A percentile compares a stretch with the other conserved stretches of the same genome.
phyloP scores from a whole-genome alignment of 495 filamentous ascomycete genomes.

The Xylaria bambusicola region DNA sequence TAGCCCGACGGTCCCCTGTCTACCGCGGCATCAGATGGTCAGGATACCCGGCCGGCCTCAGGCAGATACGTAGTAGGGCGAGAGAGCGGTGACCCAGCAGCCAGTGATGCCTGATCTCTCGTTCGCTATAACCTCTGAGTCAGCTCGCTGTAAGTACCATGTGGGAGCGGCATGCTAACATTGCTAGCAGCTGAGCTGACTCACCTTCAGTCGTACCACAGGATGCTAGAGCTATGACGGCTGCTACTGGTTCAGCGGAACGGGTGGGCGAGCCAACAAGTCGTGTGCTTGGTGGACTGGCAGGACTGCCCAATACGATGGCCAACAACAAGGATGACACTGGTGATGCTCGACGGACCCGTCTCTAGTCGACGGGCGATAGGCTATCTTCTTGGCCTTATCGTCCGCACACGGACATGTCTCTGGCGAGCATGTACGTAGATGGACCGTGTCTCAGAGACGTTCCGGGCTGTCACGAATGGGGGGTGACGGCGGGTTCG shows the following conservation, averaged over 20 bases:
- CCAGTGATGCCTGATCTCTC: constrained; percentile 23
- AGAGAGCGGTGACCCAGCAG: constrained; percentile 22
- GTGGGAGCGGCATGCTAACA: constrained; percentile 19
- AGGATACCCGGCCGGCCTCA: constrained; percentile 17
- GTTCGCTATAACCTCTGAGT: constrained; percentile 31
- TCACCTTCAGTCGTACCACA: constrained; percentile 24
- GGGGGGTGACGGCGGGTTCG: constrained; percentile 6
- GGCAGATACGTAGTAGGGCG: neutral
- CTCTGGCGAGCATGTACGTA: neutral
- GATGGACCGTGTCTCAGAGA: constrained; percentile 16
- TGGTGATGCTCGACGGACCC: neutral
- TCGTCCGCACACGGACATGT: constrained; percentile 7
- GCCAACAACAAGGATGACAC: too few relatives aligned
- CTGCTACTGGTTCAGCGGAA: constrained; percentile 14
- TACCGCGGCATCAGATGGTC: constrained; percentile 17
- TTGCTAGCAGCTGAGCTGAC: constrained; percentile 28
- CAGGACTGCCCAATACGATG: neutral
- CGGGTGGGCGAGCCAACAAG: constrained; percentile 5
- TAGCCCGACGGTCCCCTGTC: constrained; percentile 14
- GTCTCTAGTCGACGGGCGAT: constrained; percentile 1
- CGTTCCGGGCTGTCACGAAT: constrained; percentile 12
- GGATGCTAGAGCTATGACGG: constrained; percentile 22
- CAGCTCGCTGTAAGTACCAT: constrained; percentile 21
- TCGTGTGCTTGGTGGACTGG: neutral
- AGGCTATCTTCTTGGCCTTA: neutral